Base-by-base conservation (phyloP, 345 rosid species). In the Moringa oleifera region DNA sequence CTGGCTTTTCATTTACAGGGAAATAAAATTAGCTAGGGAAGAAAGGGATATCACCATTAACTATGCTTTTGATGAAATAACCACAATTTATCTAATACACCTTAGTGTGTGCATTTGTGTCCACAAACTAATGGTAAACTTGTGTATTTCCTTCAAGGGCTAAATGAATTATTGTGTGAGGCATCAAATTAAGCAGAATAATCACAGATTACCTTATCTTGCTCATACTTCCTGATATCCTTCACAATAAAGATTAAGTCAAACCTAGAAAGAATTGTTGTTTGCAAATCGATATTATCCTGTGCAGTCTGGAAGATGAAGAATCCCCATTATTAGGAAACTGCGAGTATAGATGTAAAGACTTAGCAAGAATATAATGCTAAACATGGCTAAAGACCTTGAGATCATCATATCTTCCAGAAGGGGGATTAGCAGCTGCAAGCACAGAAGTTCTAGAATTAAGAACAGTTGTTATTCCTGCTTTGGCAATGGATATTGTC, bases 401-500 rank as follows among this genome's bases (percentile, higher is more conserved):
- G 31, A 90, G 96, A 79, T 94, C 99, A 76, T 94, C 99, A 71
- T 90, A 94, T 61, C 95, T 88, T 70, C 99, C 97, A 56, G 97
- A 88, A 53, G 99, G 97, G 45, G 96, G 99, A 64, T 94, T 88
- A 68, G 99, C 99, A 79, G 97, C 99, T 11, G 97, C 97, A 66
- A 94, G 97, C 57, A 90, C 97, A 23, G 99, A 85, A 58, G 99
- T 86, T 77, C 99, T 90, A 54, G 99, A 94, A 76, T 88, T 94
- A 28, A 94, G 88, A 61, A 94, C 97, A 6, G 99, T 94, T 41
- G 99, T 94, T 69, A 94, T 94, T 70, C 99, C 96, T 55, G 99
- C 99, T 82, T 94, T 94, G 56, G 99, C 97, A 71, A 94, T 94
- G 57, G 99, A 94, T 79, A 94, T 94, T 7, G 99, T 94, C 77